Evolutionary conservation across 2,329 filamentous ascomycete species (phyloP).

Genomic region (Epichloe scottii): DNA sequence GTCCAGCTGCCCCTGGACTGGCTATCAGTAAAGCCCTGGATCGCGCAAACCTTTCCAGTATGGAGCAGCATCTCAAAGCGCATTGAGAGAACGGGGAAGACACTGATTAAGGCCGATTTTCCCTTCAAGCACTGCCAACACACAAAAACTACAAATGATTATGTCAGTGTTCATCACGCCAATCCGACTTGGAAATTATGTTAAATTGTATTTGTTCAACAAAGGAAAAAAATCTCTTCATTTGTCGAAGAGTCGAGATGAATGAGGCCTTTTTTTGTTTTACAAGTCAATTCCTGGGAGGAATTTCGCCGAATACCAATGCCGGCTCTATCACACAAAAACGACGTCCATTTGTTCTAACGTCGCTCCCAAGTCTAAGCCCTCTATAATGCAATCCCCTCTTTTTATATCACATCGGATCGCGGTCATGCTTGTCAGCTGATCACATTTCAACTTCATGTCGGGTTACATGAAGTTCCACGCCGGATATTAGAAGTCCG

Average conservation of each 20-base stretch:
- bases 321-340: constrained; percentile 24
- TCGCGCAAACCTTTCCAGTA: neutral
- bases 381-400: constrained; percentile 28
- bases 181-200: constrained; percentile 14
- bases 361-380: constrained; percentile 27
- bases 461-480: constrained; percentile 16
- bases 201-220: constrained; percentile 7
- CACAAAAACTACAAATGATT: neutral
- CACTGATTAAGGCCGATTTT: too few relatives aligned
- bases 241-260: constrained; percentile 24
- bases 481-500: constrained; percentile 21
- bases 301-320: constrained; percentile 18
- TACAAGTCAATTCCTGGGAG: constrained; percentile 26
- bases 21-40: neutral
- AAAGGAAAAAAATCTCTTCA: constrained; percentile 17
- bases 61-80: neutral
- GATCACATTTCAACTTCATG: constrained; percentile 14
- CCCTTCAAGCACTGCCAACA: neutral
- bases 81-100: neutral
- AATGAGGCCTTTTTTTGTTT: constrained; percentile 32
- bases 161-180: neutral
- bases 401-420: constrained; percentile 23
- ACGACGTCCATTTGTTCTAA: constrained; percentile 19
- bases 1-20: neutral
- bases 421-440: constrained; percentile 15